Conservation (phyloP, 148 eudicot genomes). For the Nyssa sinensis region DNA sequence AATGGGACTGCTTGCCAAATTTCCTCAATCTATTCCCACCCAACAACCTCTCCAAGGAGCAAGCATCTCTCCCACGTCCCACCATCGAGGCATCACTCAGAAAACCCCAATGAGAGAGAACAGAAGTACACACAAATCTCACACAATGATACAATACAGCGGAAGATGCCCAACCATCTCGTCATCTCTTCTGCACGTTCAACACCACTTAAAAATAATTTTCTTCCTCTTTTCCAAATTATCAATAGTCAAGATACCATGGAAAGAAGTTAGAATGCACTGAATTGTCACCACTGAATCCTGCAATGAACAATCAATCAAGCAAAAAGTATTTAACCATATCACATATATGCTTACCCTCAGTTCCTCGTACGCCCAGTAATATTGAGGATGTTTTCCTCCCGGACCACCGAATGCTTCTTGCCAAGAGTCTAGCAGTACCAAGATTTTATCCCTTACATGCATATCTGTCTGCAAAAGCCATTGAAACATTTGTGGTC, state of each 20-base stretch:
- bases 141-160: too few species aligned
- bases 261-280: not conserved
- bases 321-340: not conserved
- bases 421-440: slow-evolving; percentile 84
- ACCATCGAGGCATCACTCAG: too few species aligned
- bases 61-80: too few species aligned
- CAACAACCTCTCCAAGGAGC: too few species aligned
- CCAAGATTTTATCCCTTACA: slow-evolving; percentile 71
- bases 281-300: not conserved
- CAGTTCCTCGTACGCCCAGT: slow-evolving; percentile 86
- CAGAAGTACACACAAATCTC: too few species aligned
- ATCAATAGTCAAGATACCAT: not conserved
- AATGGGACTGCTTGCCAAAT: too few species aligned
- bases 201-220: too few species aligned
- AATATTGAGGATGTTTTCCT: slow-evolving; percentile 82
- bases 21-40: too few species aligned
- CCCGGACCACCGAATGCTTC: slow-evolving; percentile 93
- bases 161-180: too few species aligned
- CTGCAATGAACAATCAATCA: slow-evolving; percentile 8
- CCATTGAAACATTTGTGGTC: not conserved
- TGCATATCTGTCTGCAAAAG: slow-evolving; percentile 68
- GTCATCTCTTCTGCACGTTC: too few species aligned
- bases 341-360: slow-evolving; percentile 44
- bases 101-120: too few species aligned
- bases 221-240: too few species aligned